Evolutionary conservation across 1,139 yeast genomes (phyloP), one percentile per base, ranked within the genome.

Genomic region (Saccharomyces hybrid): DNA sequence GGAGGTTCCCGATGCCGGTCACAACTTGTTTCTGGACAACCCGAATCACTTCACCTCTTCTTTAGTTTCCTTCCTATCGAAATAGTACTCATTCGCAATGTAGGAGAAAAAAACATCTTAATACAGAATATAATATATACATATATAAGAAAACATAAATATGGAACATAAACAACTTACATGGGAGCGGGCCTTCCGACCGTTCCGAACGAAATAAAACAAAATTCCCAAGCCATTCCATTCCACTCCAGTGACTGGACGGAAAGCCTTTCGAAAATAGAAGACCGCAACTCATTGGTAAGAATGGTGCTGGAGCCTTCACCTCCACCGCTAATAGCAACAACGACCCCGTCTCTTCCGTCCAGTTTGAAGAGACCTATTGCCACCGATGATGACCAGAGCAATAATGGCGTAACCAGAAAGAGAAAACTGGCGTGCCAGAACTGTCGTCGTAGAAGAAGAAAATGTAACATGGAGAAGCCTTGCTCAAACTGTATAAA

Each of bases 11-110:
- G 73, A 79, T 52, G 82, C 91, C 1, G 93, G 96, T 0, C 96
- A 88, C 66, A 93, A 88, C 69, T 69, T 88, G 55, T 87, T 87
- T 63, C 71, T 88, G 57, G 96, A 88, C 67, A 88, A 88, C 60
- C 84, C 86, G 4, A 62, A 72, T 34, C 86, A 77, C 42, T 86
- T 88, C 60, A 83, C 86, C 67, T 62, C 63, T 11, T 70, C 73
- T 47, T 73, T 85, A 2, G 64, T 77, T 48, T 68, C 74, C 7
- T 84, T 81, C 60, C 63, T 79, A 47, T 58, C 62, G 5, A 49
- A 54, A 27, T 50, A 55, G 47, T 11, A 29, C 47, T 34, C 9
- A 46, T 46, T 28, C 12, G 26, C 1, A 14, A 16, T 12, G 31
- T 4, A 24, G 6, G 27, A 19, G 11, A 34, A 3, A 50, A 28